Base-by-base conservation (phyloP, 2,329 filamentous ascomycete genomes). In the Aspergillus tanneri region DNA sequence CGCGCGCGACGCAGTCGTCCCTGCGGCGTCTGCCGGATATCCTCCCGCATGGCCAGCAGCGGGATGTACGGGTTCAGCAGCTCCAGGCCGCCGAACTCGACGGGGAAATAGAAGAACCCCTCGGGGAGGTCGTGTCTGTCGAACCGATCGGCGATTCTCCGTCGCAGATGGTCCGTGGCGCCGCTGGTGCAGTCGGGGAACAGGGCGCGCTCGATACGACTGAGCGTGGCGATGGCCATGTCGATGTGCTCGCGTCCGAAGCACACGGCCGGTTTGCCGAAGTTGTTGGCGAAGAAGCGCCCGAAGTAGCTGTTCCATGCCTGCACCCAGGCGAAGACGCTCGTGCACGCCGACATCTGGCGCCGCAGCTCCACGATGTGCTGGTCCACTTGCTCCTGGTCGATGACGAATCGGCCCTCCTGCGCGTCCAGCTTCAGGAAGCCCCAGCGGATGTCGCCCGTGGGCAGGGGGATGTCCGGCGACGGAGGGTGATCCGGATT, bases 301-400 rank as follows among this genome's bases (percentile, higher is more conserved):
- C 71, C 72, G 23, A 78, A 75, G 58, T 82, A 83, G 30, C 72
- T 77, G 56, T 84, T 84, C 74, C 80, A 84, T 0, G 79, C 79
- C 54, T 83, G 76, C 3, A 84, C 74, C 74, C 79, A 84, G 21
- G 77, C 70, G 52, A 85, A 79, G 5, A 84, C 67, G 50, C 77
- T 82, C 49, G 75, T 74, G 50, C 77, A 78, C 21, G 76, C 72
- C 5, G 71, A 69, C 4, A 87, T 76, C 55, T 87, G 83, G 3
- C 72, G 74, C 24, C 73, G 72, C 3, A 87, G 74, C 59, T 86
- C 82, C 2, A 71, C 61, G 45, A 84, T 79, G 53, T 86, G 83
- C 21, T 72, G 65, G 51, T 84, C 77, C 0, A 87, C 80, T 66
- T 81, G 74, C 0, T 56, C 51, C 55, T 82, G 77, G 53, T 86